Conservation (phyloP, 306 rosid species). For the Ammopiptanthus mongolicus region DNA sequence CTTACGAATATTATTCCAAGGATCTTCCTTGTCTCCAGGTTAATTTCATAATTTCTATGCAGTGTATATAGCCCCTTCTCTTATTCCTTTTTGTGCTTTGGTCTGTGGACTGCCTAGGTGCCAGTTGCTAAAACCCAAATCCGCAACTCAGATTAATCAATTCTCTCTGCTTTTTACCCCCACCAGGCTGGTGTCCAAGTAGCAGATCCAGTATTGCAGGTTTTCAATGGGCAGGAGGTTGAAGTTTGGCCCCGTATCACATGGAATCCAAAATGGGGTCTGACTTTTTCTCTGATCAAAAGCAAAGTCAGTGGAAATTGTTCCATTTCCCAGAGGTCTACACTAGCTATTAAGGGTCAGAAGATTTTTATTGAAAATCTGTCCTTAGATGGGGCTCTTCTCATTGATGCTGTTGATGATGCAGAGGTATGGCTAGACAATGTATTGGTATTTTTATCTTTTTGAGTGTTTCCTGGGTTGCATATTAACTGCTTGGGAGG, state of each 20-base stretch:
- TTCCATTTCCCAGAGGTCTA: constrained; percentile 79
- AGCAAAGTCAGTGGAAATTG: constrained; percentile 60
- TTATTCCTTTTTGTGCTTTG: constrained; percentile 7
- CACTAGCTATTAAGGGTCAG: constrained; percentile 69
- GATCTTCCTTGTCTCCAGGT: not conserved
- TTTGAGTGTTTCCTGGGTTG: not conserved
- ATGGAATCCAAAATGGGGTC: constrained; percentile 97
- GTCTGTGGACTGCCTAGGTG: not conserved
- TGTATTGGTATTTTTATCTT: not conserved
- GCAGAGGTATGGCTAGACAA: constrained; percentile 57
- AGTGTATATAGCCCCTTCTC: not conserved
- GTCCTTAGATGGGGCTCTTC: constrained; percentile 80
- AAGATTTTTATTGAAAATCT: constrained; percentile 55
- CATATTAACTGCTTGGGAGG: constrained; percentile 4
- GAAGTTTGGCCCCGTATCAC: constrained; percentile 82
- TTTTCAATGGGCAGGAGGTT: constrained; percentile 81
- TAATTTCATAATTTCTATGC: not conserved
- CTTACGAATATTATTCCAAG: not conserved
- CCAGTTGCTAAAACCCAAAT: constrained; percentile 1
- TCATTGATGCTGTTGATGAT: constrained; percentile 54
- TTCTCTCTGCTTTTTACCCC: constrained; percentile 9
- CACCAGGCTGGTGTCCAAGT: constrained; percentile 79
- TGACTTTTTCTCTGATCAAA: constrained; percentile 59
- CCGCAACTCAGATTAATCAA: not conserved
- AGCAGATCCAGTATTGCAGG: constrained; percentile 65